These are phyloP conservation scores for Ganoderma sinense DNA, from an alignment of 1,284 basidiomycete species.

Conservation along the genomic window DNA sequence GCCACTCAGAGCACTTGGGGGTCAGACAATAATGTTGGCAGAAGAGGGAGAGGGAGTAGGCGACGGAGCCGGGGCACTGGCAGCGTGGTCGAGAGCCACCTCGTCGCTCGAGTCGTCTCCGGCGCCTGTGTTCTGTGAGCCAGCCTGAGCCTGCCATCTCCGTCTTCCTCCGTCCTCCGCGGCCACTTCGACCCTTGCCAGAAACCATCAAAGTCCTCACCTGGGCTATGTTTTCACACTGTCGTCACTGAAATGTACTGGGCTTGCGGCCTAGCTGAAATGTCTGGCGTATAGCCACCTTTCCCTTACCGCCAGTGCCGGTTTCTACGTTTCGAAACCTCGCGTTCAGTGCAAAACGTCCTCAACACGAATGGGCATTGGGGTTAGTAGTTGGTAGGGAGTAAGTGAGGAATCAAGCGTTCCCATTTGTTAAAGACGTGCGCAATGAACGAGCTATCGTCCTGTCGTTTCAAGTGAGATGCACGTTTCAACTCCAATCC, in stretches of 20 bases:
- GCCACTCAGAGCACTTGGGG: neutral
- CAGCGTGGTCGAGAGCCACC: constrained; percentile 18
- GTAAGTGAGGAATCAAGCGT: neutral
- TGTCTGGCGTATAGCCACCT: neutral
- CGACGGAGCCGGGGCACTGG: neutral
- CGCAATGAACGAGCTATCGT: neutral
- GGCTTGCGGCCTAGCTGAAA: neutral
- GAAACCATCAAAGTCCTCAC: neutral
- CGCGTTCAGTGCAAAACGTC: neutral
- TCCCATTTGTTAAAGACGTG: neutral
- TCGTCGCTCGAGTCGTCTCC: neutral
- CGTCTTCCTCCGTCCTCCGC: neutral
- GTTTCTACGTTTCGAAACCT: neutral
- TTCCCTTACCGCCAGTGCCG: neutral
- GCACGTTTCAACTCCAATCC: neutral
- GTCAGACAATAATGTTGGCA: neutral
- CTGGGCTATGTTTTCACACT: neutral
- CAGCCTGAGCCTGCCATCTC: neutral
- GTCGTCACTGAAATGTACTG: neutral
- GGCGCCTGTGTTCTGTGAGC: neutral
- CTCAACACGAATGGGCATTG: neutral
- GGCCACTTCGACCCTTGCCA: neutral
- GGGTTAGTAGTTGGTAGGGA: neutral
- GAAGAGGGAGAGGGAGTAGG: neutral
- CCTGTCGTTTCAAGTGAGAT: neutral